phyloP scores from a whole-genome alignment of 2,329 filamentous ascomycete genomes.

The Cytospora leucostoma region DNA sequence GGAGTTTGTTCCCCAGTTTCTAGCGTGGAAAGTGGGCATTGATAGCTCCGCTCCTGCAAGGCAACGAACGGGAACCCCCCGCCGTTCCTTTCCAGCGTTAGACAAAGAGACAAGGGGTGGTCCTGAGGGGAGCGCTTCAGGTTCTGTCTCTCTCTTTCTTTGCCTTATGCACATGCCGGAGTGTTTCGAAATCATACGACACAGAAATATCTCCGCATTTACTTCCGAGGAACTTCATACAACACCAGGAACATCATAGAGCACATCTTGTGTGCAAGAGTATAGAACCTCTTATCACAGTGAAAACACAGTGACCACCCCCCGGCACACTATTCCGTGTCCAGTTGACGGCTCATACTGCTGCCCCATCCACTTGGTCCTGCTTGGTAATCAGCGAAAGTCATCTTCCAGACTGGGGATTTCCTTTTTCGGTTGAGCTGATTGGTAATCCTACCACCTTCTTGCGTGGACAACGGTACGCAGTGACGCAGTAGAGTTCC shows the following conservation, averaged over 20 bases:
- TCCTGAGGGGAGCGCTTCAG: too few relatives aligned
- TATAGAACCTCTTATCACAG: too few relatives aligned
- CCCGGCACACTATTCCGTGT: slow-evolving; percentile 17
- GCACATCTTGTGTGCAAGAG: not conserved
- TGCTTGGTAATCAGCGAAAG: slow-evolving; percentile 13
- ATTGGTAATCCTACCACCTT: not conserved
- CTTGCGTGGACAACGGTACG: too few relatives aligned
- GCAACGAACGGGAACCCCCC: not conserved
- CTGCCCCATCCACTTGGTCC: slow-evolving; percentile 7
- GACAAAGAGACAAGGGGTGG: too few relatives aligned
- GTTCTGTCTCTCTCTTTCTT: too few relatives aligned
- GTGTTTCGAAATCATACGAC: too few relatives aligned
- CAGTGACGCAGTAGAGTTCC: not conserved
- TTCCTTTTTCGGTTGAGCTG: not conserved
- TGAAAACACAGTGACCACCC: not conserved
- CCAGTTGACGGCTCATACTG: not conserved
- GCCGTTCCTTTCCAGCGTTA: not conserved
- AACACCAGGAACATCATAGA: not conserved
- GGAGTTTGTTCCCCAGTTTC: not conserved
- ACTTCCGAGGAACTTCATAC: too few relatives aligned
- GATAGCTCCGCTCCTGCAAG: not conserved
- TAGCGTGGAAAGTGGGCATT: slow-evolving; percentile 5
- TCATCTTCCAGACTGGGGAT: not conserved
- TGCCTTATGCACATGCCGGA: too few relatives aligned
- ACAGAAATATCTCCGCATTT: too few relatives aligned